A percentile compares a stretch with the other conserved stretches of the same genome.
Conservation (phyloP, 305 asterid genomes). For the Fraxinus sp. region DNA sequence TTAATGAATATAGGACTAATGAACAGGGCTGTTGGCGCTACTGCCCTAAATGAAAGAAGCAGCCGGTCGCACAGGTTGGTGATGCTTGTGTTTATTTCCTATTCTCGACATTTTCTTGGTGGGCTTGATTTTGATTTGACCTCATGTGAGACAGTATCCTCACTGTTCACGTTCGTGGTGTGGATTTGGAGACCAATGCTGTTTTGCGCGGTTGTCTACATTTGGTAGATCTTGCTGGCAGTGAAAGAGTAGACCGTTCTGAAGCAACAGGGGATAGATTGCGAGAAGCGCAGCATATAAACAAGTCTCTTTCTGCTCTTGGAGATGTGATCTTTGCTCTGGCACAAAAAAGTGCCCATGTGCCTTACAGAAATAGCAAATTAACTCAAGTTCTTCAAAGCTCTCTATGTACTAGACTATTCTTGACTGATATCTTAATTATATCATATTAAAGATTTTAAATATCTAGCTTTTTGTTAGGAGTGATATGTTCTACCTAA, state of each 20-base stretch:
- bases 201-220: constrained; percentile 85
- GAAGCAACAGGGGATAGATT: constrained; percentile 96
- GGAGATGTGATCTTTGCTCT: constrained; percentile 83
- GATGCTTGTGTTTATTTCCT: not conserved
- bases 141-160: constrained; percentile 57
- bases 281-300: constrained; percentile 91
- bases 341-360: constrained; percentile 52
- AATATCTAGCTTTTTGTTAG: not conserved
- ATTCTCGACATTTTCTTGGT: constrained; percentile 13
- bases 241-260: constrained; percentile 93
- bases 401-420: constrained; percentile 44
- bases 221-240: constrained; percentile 97
- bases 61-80: constrained; percentile 91
- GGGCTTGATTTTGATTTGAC: constrained; percentile 24
- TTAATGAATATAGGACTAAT: constrained; percentile 76
- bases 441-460: not conserved
- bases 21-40: constrained; percentile 91
- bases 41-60: constrained; percentile 95
- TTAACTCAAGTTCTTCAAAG: constrained; percentile 59
- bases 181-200: constrained; percentile 73
- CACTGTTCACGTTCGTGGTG: constrained; percentile 87
- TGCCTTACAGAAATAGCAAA: constrained; percentile 61
- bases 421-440: constrained; percentile 6
- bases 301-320: constrained; percentile 88
- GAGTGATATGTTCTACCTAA: not conserved